phyloP scores from a whole-genome alignment of 148 eudicot genomes.

The Rhododendron ferrugineum region DNA sequence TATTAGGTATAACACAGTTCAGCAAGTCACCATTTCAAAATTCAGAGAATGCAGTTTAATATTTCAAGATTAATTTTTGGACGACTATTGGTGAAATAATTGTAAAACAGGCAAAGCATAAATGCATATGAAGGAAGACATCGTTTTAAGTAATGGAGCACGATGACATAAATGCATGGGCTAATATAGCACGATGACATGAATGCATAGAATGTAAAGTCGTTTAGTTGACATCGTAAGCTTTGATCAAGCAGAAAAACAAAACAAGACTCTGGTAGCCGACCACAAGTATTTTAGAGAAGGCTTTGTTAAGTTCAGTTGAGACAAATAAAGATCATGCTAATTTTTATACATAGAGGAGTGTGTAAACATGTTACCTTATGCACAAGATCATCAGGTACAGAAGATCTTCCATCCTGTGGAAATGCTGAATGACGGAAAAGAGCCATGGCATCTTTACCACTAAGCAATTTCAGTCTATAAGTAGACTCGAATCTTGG shows the following conservation, averaged over 20 bases:
- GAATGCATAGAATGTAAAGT: not conserved
- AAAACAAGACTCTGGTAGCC: not conserved
- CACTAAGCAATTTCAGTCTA: constrained; percentile 14
- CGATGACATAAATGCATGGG: not conserved
- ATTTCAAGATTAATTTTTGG: not conserved
- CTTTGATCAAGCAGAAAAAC: not conserved
- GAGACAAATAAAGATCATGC: not conserved
- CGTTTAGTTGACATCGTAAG: not conserved
- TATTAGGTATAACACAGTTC: not conserved
- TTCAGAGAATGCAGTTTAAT: not conserved
- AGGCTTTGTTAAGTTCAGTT: not conserved
- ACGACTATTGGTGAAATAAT: not conserved
- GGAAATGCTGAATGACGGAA: constrained; percentile 22
- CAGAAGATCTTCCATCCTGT: not conserved
- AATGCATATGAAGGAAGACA: not conserved
- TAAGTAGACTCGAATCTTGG: constrained; percentile 18
- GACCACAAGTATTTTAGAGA: not conserved
- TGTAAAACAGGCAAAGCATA: not conserved
- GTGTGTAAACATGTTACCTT: not conserved
- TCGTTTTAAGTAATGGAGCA: not conserved
- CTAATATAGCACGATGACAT: not conserved
- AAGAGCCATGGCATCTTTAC: constrained; percentile 26
- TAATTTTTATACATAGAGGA: not conserved
- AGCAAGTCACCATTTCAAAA: not conserved
- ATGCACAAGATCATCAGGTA: constrained; percentile 17